Base-by-base conservation (phyloP, 1,139 yeast species). In the Debaryomyces nepalensis region DNA sequence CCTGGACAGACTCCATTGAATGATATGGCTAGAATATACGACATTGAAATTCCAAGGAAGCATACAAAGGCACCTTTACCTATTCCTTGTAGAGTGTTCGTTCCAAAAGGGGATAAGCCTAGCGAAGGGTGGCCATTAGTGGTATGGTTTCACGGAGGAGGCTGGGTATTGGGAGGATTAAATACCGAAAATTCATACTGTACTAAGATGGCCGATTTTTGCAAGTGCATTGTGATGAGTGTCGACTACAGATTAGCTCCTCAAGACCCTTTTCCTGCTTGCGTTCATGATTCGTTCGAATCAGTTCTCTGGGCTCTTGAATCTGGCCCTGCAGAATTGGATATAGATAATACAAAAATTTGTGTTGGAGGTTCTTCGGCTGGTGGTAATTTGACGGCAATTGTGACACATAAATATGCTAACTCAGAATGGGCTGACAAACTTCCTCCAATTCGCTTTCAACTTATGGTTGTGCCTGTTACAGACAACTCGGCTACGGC, bases 71-170 rank as follows among this genome's bases (percentile, higher is more conserved):
- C 55, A 3, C 61, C 58, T 4, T 43, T 49, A 7, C 10, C 33
- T 4, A 59, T 73, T 20, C 66, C 71, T 2, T 70, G 68, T 7
- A 57, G 78, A 43, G 72, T 73, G 2, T 73, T 71, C 47, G 61
- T 63, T 15, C 78, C 78, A 10, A 52, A 57, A 11, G 66, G 67
- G 8, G 58, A 56, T 6, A 52, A 56, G 21, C 79, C 79, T 1
- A 58, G 41, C 2, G 57, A 51, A 4, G 79, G 79, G 1, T 72
- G 74, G 69, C 79, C 81, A 2, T 59, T 70, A 26, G 62, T 68
- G 26, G 50, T 74, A 9, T 74, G 76, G 75, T 73, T 58, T 55
- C 81, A 75, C 48, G 80, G 80, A n/a, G 77, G 77, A 22, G 73
- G 73, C 4, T 73, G 77, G 75, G 75, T 69, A 1, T 59, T 75